Percentiles rank a stretch among this genome's conserved stretches.
Evolutionary conservation across 2,329 filamentous ascomycete species (phyloP).

Genomic region (Aspergillus sp.): DNA sequence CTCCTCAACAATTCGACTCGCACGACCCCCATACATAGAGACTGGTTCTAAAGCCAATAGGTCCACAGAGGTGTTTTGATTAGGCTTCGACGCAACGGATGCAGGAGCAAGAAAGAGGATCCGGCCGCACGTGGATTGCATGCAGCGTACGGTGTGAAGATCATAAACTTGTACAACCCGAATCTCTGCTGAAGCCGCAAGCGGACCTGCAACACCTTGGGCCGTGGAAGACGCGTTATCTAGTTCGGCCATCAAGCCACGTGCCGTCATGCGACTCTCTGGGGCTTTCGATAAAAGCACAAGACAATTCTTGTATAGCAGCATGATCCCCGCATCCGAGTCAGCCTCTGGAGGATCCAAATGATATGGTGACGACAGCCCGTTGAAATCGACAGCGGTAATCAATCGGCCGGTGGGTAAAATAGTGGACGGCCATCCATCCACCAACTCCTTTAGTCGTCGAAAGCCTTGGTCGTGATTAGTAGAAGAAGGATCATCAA

Average conservation of each 20-base stretch:
- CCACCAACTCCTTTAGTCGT: constrained; percentile 72
- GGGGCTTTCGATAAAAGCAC: constrained; percentile 72
- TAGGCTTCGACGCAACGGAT: constrained; percentile 20
- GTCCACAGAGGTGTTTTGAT: constrained; percentile 33
- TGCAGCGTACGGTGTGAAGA: constrained; percentile 70
- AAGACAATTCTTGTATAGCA: constrained; percentile 82
- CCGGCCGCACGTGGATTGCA: constrained; percentile 41
- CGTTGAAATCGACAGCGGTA: constrained; percentile 75
- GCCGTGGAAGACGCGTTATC: constrained; percentile 71
- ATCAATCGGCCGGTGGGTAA: constrained; percentile 77
- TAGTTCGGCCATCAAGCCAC: constrained; percentile 78
- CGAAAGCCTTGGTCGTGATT: constrained; percentile 74
- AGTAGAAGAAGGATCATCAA: constrained; percentile 67
- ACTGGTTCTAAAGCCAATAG: constrained; percentile 70
- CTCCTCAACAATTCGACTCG: constrained; percentile 76
- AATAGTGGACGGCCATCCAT: constrained; percentile 72
- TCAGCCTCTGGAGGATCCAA: constrained; percentile 42
- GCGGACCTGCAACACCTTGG: constrained; percentile 23
- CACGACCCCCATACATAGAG: constrained; percentile 75
- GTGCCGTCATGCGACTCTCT: constrained; percentile 65
- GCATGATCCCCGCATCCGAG: constrained; percentile 66
- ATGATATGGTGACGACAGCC: constrained; percentile 72
- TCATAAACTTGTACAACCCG: constrained; percentile 72
- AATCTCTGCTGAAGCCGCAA: constrained; percentile 60
- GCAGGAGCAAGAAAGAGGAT: constrained; percentile 38